These are phyloP conservation scores for Boletus pseudo-olivaceus DNA, from an alignment of 768 basidiomycete genomes.

Conservation along the genomic window DNA sequence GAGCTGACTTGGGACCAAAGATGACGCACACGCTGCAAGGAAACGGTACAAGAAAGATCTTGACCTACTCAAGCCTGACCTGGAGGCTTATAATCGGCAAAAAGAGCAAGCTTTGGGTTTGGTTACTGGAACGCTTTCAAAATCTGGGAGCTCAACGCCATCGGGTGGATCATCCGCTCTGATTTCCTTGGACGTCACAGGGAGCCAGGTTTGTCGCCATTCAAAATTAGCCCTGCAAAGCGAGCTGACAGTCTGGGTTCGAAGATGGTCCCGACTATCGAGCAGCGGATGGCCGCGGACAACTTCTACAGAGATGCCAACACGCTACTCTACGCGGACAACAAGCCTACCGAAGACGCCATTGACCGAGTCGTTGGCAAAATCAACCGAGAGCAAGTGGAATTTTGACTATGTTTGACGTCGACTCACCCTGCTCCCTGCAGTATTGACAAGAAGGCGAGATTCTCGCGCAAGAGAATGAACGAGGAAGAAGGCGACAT, in stretches of 20 bases:
- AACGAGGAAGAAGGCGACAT: slow-evolving; percentile 96
- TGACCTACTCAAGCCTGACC: slow-evolving; percentile 82
- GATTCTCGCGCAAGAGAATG: slow-evolving; percentile 82
- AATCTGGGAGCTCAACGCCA: slow-evolving; percentile 33
- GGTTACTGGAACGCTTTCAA: slow-evolving; percentile 60
- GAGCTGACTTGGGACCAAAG: slow-evolving; percentile 37
- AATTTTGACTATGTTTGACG: neutral
- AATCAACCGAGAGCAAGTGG: slow-evolving; percentile 87
- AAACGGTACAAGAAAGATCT: slow-evolving; percentile 91
- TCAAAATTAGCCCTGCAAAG: neutral
- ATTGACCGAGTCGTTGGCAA: slow-evolving; percentile 90
- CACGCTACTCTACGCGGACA: slow-evolving; percentile 89
- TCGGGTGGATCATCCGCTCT: slow-evolving; percentile 33
- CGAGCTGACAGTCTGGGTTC: slow-evolving; percentile 9
- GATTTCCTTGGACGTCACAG: slow-evolving; percentile 52
- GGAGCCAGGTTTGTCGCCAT: slow-evolving; percentile 36
- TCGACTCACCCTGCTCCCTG: neutral
- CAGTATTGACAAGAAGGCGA: slow-evolving; percentile 87
- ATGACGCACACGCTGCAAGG: slow-evolving; percentile 86
- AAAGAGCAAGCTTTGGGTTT: slow-evolving; percentile 83
- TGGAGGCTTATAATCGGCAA: slow-evolving; percentile 82
- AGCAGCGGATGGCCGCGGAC: slow-evolving; percentile 70
- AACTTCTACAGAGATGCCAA: slow-evolving; percentile 92
- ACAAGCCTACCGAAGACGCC: slow-evolving; percentile 92
- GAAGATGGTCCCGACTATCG: slow-evolving; percentile 50